Conservation (phyloP, 2,329 filamentous ascomycete species). For the Ilyonectria robusta region DNA sequence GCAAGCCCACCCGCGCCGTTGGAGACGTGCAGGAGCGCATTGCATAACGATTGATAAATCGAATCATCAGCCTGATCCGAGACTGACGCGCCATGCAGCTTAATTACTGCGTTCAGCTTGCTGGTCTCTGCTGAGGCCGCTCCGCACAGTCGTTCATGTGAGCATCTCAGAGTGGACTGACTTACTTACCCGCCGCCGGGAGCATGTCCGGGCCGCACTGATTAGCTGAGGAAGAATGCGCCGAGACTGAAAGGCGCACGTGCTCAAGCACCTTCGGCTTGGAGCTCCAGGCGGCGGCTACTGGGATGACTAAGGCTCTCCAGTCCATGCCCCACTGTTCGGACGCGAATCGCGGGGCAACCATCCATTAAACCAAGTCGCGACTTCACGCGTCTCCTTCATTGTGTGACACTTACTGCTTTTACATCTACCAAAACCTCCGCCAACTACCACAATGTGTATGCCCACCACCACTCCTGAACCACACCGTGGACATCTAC, state of each 20-base stretch:
- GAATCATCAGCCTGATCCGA: constrained; percentile 14
- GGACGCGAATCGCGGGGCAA: constrained; percentile 44
- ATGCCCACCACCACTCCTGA: constrained; percentile 28
- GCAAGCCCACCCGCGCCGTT: constrained; percentile 4
- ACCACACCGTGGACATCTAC: background rate
- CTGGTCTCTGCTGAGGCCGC: background rate
- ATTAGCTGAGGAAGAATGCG: background rate
- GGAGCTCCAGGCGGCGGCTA: constrained; percentile 6
- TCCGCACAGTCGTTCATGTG: background rate
- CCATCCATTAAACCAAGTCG: constrained; percentile 51
- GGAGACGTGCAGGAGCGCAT: constrained; percentile 8
- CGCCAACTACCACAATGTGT: constrained; percentile 53
- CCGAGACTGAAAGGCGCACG: background rate
- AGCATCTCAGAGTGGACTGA: background rate
- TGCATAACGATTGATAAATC: constrained; percentile 17
- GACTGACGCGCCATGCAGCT: background rate
- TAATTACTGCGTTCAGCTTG: background rate
- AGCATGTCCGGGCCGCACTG: background rate
- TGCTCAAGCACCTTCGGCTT: constrained; percentile 1
- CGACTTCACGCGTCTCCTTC: constrained; percentile 52
- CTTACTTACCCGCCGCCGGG: background rate
- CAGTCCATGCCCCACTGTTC: constrained; percentile 9
- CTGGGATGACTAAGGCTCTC: constrained; percentile 38
- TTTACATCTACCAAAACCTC: constrained; percentile 36
- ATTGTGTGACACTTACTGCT: constrained; percentile 18